Base-by-base conservation (phyloP, 768 basidiomycete species). In the Hygrocybe punicea region DNA sequence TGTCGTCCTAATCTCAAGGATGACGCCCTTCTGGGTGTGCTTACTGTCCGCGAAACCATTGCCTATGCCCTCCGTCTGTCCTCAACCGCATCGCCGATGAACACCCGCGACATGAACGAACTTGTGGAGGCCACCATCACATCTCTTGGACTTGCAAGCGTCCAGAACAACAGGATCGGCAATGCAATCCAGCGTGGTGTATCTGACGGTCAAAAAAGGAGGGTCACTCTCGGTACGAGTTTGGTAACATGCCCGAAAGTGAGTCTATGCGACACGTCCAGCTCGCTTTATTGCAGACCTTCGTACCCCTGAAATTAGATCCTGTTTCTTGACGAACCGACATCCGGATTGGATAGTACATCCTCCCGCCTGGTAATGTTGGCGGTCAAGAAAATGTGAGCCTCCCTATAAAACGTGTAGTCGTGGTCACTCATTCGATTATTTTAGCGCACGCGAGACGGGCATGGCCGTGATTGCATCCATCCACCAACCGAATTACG, bases 401-500 rank as follows among this genome's bases (percentile, higher is more conserved):
- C 11, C 11, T 42, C 40, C 14, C 19, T 42, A 42, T 4, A 4
- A 6, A 10, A 16, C 40, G 11, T 19, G 40, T 14, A 11, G 14
- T 4, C 40, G 4, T 39, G 36, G 36, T 16, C 6, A 19, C 40
- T 42, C 10, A 42, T 16, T 19, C 40, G 16, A 4, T 14, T 16
- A 14, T 42, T 42, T 19, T 11, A 42, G 40, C 10, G 69, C 75
- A 6, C 77, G 80, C 58, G 75, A 76, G 21, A 42, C 37, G 14
- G 37, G 37, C 21, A 81, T 84, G 51, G 79, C 84, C 34, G 77
- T 86, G 33, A 76, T 88, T 46, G 80, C 82, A 16, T 84, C 84
- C 4, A 84, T 89, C 52, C 87, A 89, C 60, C 86, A 88, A 56
- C 86, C 86, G 0, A 78, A 81, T 19, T 78, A 80, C 21, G 82